Base-by-base conservation (phyloP, 768 basidiomycete genomes). In the Naganishia vaughanmartiniae region DNA sequence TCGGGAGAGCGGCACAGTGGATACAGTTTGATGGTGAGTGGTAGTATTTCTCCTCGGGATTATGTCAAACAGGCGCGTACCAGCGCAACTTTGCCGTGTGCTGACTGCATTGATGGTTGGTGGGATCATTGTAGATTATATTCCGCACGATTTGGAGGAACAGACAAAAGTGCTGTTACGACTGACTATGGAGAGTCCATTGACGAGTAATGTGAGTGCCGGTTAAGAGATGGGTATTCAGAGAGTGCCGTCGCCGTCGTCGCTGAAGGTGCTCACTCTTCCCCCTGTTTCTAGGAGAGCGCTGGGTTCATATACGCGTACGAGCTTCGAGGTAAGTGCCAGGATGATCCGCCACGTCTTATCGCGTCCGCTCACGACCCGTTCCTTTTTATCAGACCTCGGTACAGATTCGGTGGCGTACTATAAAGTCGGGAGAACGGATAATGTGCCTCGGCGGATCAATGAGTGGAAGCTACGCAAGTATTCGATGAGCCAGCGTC, bases 401-500 rank as follows among this genome's bases (percentile, higher is more conserved):
- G 73, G 77, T 71, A 77, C 77, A 6, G 70, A 71, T 11, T 65
- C 24, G 1, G 63, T 76, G 4, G 70, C 73, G 2, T 81, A 72
- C 66, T 81, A 76, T 73, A 81, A 81, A 53, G 75, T 81, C 19
- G 80, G 80, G 0, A 53, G 80, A 26, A 81, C 80, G 7, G 80
- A 81, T 45, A 81, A 81, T 58, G 78, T 79, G 0, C 76, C 80
- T 30, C 73, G 80, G 6, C 70, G 80, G 1, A 73, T 81, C 2
- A 76, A 79, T 24, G 71, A 81, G 55, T 81, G 80, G 80, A 75
- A 75, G 0, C 75, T 74, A 55, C 76, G 80, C 79, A 45, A 72
- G 80, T 51, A 17, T 54, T 7, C 34, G 14, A 3, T 4, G 34
- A 12, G 10, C 15, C 26, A 15, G n/a, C 39, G 10, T 42, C 15